Evolutionary conservation across 805 yeast species (phyloP), one percentile per base, ranked within the genome.

Genomic region (Nakazawaea molendinolei): DNA sequence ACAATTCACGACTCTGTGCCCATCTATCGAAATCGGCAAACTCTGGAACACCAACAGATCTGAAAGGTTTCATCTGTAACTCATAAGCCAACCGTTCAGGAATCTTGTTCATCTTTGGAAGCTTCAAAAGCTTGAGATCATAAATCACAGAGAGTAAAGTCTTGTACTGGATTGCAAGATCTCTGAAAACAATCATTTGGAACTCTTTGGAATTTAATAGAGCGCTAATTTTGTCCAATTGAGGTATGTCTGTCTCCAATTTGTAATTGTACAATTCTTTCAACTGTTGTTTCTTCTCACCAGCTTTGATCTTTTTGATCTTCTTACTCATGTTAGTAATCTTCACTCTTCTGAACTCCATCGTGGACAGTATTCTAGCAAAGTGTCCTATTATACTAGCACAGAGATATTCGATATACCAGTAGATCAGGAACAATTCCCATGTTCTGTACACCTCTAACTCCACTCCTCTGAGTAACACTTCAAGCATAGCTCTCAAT

Each of bases 1-100:
- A 10, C 28, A 17, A 10, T 15, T 19, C 23, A 10, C 36, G 10
- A 30, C 9, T 23, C 17, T 28, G 14, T 18, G 14, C n/a, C 42
- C 59, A 67, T 22, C 67, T 67, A 10, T 49, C 56, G 45, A 58
- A 78, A 0, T 63, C 51, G 3, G 90, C 87, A 28, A 74, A 48
- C 20, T 66, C 69, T 1, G 96, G 96, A 8, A 76, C 76, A 1
- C 94, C 95, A 15, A 87, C 80, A 0, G 86, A 71, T 16, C 80
- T 72, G 61, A 82, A 85, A 4, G 92, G 77, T 53, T 86, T 86
- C 71, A 86, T 69, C 45, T 95, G 71, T 31, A 86, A 59, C 8
- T 67, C 58, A 50, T 69, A 78, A 13, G 71, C 51, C 24, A 62
- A 44, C 31, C 59, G 59, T 42, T 53, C 58, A 2, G 56, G 39